phyloP scores from a whole-genome alignment of 805 yeast species.

The Gaillardinia entomophila region DNA sequence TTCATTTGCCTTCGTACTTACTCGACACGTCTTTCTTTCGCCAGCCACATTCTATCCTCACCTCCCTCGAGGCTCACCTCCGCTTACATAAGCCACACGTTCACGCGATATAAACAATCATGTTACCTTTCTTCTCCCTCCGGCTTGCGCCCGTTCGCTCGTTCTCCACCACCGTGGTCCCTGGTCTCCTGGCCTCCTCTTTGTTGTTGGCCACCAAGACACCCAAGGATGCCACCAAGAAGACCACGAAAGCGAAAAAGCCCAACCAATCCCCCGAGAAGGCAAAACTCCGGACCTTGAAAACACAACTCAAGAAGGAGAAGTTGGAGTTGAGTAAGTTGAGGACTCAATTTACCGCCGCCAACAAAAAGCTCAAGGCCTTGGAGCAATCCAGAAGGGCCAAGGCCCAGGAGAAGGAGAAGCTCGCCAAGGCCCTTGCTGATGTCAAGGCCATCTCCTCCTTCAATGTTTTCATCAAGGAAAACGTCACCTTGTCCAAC shows the following conservation, averaged over 20 bases:
- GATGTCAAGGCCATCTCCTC: conserved; percentile 16
- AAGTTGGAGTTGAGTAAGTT: conserved; percentile 8
- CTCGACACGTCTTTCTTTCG: no score
- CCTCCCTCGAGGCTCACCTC: no score
- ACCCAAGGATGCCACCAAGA: no score
- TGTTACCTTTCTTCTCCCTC: background rate
- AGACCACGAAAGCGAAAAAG: no score
- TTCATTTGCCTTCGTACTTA: no score
- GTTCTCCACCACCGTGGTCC: background rate
- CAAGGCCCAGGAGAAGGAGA: conserved; percentile 4
- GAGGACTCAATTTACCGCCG: conserved; percentile 13
- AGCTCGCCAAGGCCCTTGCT: conserved; percentile 16
- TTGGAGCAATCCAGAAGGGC: conserved; percentile 9
- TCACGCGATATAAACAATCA: background rate
- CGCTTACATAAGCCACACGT: no score
- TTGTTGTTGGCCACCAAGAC: background rate
- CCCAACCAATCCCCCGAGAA: conserved; percentile 4
- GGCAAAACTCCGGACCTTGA: conserved; percentile 11
- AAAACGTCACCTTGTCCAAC: conserved; percentile 7
- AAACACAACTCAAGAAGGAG: conserved; percentile 12
- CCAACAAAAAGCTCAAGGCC: conserved; percentile 8
- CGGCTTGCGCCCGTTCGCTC: background rate
- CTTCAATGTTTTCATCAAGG: conserved; percentile 20
- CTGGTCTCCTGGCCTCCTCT: background rate
- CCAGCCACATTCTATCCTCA: no score